Percentiles rank a stretch among this genome's conserved stretches.
Evolutionary conservation across 2,329 filamentous ascomycete species (phyloP).

Genomic region (Ophiostoma sp.): DNA sequence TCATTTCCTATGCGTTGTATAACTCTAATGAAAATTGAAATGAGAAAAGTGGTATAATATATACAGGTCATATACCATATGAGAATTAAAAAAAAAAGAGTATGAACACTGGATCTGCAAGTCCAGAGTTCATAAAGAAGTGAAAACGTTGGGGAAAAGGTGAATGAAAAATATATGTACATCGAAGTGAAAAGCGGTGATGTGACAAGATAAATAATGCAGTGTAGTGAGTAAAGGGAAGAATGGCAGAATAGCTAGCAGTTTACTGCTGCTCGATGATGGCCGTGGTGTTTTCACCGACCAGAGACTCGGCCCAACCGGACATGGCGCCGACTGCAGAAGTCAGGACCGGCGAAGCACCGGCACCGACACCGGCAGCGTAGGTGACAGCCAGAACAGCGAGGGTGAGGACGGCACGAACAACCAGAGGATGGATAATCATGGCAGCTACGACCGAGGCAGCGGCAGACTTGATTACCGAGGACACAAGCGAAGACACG

Average conservation of each 20-base stretch:
- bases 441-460: constrained; percentile 19
- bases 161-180: not conserved
- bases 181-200: not conserved
- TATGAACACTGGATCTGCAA: not conserved
- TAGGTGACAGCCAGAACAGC: constrained; percentile 22
- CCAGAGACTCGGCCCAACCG: constrained; percentile 17
- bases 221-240: not conserved
- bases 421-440: constrained; percentile 22
- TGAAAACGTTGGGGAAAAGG: not conserved
- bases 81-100: not conserved
- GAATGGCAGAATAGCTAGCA: not conserved
- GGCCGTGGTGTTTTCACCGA: constrained; percentile 6
- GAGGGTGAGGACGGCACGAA: constrained; percentile 20
- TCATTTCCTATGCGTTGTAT: not conserved
- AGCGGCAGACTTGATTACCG: constrained; percentile 17
- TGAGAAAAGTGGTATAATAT: constrained; percentile 5
- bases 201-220: not conserved
- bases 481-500: constrained; percentile 15
- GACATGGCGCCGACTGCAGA: constrained; percentile 13
- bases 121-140: constrained; percentile 8
- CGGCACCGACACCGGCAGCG: constrained; percentile 12
- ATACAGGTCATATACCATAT: not conserved
- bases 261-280: constrained; percentile 7
- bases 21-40: not conserved
- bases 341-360: constrained; percentile 16